Evolutionary conservation across 305 asterid genomes (phyloP), one percentile per base, ranked within the genome.

Genomic region (Rubia balearica): DNA sequence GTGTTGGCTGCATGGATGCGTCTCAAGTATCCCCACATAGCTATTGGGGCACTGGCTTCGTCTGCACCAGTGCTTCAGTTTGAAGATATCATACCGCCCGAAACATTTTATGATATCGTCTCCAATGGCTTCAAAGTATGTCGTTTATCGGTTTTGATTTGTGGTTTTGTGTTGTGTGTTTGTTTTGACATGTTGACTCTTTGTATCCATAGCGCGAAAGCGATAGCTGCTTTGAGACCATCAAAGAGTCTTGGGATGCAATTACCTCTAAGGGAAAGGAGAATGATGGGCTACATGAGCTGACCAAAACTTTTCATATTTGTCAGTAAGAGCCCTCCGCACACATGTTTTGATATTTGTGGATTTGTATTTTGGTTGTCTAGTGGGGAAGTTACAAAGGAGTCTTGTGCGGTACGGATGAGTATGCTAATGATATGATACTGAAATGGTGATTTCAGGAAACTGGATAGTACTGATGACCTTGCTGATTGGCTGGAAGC

Each of bases 1-100:
- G 98, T 93, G 98, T 80, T 93, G 79, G 98, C 98, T 21, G 85
- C 97, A 12, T 93, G 98, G 98, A 87, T 89, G 96, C 82, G 97
- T 83, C 92, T 93, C 74, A 92, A 92, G 79, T 92, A 92, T 84
- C 98, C 98, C 57, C 96, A 92, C 55, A 42, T 65, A 42, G 69
- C 69, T 65, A 65, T 65, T 42, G 69, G 69, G 69, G 69, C 69
- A 21, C 48, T 65, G n/a, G 38, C 69, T 65, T 65, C 69, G n/a
- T 65, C 69, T 5, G 69, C 69, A 5, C 69, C 69, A 65, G 19
- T 65, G 76, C 96, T 91, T 74, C 94, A 91, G 70, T 93, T 93
- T 76, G 97, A 91, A 78, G 90, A 93, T 74, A 56, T 93, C 66
- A 88, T 89, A 70, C 91, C 96, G 7, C 86, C 85, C 1, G 95